Evolutionary conservation across 306 rosid genomes (phyloP).

Genomic region (Begonia peltatifolia): DNA sequence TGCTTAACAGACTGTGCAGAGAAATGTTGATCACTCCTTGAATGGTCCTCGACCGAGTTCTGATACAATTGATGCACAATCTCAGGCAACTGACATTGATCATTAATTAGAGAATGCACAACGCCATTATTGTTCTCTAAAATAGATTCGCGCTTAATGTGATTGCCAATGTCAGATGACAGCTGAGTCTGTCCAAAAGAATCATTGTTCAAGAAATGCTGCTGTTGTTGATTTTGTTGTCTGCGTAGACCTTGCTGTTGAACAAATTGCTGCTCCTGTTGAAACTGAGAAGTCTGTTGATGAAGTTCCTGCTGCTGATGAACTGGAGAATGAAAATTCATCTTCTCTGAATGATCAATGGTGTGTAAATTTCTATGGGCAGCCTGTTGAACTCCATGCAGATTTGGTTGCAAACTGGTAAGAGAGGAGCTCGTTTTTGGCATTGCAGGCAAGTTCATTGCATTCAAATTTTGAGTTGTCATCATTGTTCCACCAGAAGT

Average conservation of each 20-base stretch:
- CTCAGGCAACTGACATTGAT: constrained; percentile 55
- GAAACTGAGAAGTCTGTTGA: constrained; percentile 60
- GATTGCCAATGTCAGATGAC: constrained; percentile 40
- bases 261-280: constrained; percentile 46
- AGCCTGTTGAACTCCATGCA: constrained; percentile 48
- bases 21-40: constrained; percentile 41
- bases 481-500: constrained; percentile 62
- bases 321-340: constrained; percentile 51
- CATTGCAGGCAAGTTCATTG: constrained; percentile 44
- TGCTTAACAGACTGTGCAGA: constrained; percentile 42
- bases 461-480: constrained; percentile 50
- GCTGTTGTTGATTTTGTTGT: constrained; percentile 53
- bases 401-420: constrained; percentile 47
- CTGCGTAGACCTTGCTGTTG: constrained; percentile 46
- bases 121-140: constrained; percentile 50
- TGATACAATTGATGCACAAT: constrained; percentile 67
- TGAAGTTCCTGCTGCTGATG: constrained; percentile 52
- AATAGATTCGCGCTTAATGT: constrained; percentile 55
- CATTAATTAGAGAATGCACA: constrained; percentile 37
- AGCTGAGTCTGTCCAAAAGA: constrained; percentile 49
- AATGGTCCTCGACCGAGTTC: constrained; percentile 38
- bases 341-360: constrained; percentile 56
- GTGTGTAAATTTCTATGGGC: constrained; percentile 46
- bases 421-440: constrained; percentile 45
- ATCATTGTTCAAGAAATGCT: constrained; percentile 40